Percentiles rank a stretch among this genome's conserved stretches.
Conservation (phyloP, 768 basidiomycete species). For the Nidularia pulvinata region DNA sequence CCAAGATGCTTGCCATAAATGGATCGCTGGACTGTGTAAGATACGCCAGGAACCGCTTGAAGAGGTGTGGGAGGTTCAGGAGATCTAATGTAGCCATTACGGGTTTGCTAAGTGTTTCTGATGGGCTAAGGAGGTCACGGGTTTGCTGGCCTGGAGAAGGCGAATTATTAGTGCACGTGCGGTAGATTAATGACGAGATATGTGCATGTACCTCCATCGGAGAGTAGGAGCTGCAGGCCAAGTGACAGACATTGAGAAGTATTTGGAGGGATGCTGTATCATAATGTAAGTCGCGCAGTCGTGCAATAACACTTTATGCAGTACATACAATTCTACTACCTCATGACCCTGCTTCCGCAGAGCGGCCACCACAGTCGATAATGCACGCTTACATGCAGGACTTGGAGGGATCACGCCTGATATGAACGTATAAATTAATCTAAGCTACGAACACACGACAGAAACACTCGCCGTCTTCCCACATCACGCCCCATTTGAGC, state of each 20-base stretch:
- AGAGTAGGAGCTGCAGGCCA: slow-evolving; percentile 54
- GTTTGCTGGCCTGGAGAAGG: slow-evolving; percentile 39
- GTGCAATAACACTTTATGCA: background rate
- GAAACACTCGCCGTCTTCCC: slow-evolving; percentile 54
- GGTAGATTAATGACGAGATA: background rate
- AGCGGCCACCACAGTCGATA: slow-evolving; percentile 47
- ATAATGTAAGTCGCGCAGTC: background rate
- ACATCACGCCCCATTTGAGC: slow-evolving; percentile 61
- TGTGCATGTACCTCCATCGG: slow-evolving; percentile 46
- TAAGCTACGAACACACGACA: background rate
- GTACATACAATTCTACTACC: slow-evolving; percentile 58
- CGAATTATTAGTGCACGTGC: background rate
- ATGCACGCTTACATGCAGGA: slow-evolving; percentile 61
- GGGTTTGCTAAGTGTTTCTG: slow-evolving; percentile 23
- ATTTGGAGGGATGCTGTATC: slow-evolving; percentile 38
- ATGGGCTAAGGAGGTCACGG: slow-evolving; percentile 27
- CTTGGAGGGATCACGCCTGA: slow-evolving; percentile 59
- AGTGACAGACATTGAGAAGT: slow-evolving; percentile 48
- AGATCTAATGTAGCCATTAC: slow-evolving; percentile 16
- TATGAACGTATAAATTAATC: slow-evolving; percentile 1
- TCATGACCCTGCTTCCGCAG: slow-evolving; percentile 63
- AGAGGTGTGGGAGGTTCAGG: slow-evolving; percentile 22
- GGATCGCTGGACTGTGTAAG: slow-evolving; percentile 36
- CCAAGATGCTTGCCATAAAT: slow-evolving; percentile 29
- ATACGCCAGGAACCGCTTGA: slow-evolving; percentile 33